Percentiles rank a stretch among this genome's conserved stretches.
phyloP scores from a whole-genome alignment of 148 eudicot genomes.

The Cornus suecica region DNA sequence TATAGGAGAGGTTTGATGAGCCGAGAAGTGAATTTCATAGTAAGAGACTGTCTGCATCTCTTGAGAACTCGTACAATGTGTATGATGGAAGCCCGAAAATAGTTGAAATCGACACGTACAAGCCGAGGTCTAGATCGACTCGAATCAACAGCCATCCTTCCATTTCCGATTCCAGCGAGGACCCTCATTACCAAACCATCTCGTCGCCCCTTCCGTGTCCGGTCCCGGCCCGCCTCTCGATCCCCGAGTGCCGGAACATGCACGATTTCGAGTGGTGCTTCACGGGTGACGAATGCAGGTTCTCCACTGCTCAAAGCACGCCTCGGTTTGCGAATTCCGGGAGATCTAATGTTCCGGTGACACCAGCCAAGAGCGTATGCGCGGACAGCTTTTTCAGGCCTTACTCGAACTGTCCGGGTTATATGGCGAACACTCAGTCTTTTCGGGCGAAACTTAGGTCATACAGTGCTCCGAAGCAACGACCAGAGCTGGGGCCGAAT shows the following conservation, averaged over 20 bases:
- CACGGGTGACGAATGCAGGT: constrained; percentile 40
- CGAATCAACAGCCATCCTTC: constrained; percentile 28
- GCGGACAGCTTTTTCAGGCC: constrained; percentile 59
- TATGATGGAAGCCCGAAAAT: constrained; percentile 83
- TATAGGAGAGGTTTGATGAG: constrained; percentile 67
- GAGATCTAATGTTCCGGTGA: constrained; percentile 38
- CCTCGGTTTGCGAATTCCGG: constrained; percentile 50
- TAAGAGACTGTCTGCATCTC: constrained; percentile 66
- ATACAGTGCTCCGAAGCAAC: constrained; percentile 80
- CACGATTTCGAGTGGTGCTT: constrained; percentile 56
- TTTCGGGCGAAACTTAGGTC: constrained; percentile 81
- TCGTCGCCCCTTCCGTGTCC: constrained; percentile 65
- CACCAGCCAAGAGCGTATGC: constrained; percentile 82
- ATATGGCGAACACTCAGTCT: constrained; percentile 81
- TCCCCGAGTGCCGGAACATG: constrained; percentile 37
- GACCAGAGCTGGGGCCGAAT: constrained; percentile 58
- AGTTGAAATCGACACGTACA: constrained; percentile 80
- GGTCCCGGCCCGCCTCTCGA: constrained; percentile 37
- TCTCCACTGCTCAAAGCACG: constrained; percentile 73
- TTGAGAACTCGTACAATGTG: constrained; percentile 34
- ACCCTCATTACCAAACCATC: constrained; percentile 42
- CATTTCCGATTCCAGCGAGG: constrained; percentile 45
- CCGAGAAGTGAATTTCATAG: constrained; percentile 54
- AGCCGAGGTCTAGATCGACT: constrained; percentile 59
- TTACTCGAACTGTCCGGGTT: constrained; percentile 50